Evolutionary conservation across 2,329 filamentous ascomycete species (phyloP).

Genomic region (Plenodomus biglobosus): DNA sequence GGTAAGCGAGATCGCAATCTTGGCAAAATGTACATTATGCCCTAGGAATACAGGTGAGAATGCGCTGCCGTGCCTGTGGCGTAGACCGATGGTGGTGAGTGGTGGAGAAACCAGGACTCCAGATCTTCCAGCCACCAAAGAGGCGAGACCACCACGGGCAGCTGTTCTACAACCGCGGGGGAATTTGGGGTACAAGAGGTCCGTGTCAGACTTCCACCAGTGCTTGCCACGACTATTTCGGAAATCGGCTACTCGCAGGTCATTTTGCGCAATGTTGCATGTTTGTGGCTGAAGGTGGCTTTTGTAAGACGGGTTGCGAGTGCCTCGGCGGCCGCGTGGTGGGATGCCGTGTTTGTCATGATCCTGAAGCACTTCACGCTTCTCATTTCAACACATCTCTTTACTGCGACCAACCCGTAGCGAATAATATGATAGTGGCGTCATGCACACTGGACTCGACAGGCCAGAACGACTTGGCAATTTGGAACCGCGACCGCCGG

Average conservation of each 20-base stretch:
- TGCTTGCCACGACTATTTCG: not conserved
- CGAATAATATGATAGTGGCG: too few species aligned
- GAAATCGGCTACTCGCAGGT: not conserved
- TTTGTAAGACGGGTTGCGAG: not conserved
- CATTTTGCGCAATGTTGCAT: not conserved
- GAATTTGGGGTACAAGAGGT: conserved; percentile 6
- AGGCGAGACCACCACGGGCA: conserved; percentile 15
- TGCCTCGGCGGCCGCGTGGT: not conserved
- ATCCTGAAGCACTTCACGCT: too few species aligned
- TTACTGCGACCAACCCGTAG: too few species aligned
- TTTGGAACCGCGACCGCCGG: too few species aligned
- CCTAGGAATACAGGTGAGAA: conserved; percentile 11
- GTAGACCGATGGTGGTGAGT: conserved; percentile 13
- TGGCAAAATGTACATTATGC: conserved; percentile 1
- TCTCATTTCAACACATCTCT: too few species aligned
- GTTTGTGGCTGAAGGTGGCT: not conserved
- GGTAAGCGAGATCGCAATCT: not conserved
- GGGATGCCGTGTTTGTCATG: not conserved
- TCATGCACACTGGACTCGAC: too few species aligned
- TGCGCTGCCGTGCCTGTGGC: conserved; percentile 10
- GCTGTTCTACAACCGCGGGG: conserved; percentile 13
- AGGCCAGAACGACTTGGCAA: too few species aligned
- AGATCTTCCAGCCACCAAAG: conserved; percentile 16
- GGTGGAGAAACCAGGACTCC: conserved; percentile 24
- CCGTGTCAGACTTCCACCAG: conserved; percentile 7